A percentile compares a stretch with the other conserved stretches of the same genome.
Conservation (phyloP, 257 asterid genomes). For the Paulownia fortunei region DNA sequence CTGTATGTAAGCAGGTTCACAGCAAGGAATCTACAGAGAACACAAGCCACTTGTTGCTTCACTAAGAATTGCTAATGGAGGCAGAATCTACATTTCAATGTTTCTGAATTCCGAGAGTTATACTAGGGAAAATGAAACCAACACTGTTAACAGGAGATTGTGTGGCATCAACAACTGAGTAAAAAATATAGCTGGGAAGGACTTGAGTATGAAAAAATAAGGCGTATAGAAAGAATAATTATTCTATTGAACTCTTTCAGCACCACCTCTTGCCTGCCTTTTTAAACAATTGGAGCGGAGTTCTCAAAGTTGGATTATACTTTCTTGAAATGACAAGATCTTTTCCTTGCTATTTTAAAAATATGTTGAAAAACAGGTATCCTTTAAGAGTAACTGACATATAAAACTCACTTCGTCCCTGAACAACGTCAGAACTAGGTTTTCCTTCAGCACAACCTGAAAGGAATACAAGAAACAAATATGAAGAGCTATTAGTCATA, state of each 20-base stretch:
- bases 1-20: constrained; percentile 1
- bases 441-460: constrained; percentile 97
- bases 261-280: neutral
- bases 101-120: neutral
- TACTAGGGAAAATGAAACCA: constrained; percentile 13
- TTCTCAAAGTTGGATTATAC: neutral
- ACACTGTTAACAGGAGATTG: neutral
- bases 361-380: neutral
- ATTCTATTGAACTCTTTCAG: constrained; percentile 6
- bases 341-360: constrained; percentile 10
- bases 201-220: neutral
- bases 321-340: neutral
- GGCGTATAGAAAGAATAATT: neutral
- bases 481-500: constrained; percentile 33
- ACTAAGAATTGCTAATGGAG: neutral
- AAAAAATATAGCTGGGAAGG: constrained; percentile 14
- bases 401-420: constrained; percentile 90
- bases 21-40: constrained; percentile 11
- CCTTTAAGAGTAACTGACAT: constrained; percentile 16
- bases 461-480: constrained; percentile 37
- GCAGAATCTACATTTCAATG: neutral
- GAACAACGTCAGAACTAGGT: constrained; percentile 81
- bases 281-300: constrained; percentile 2
- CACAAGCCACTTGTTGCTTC: neutral
- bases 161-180: neutral